Conservation (phyloP, 495 filamentous ascomycete species). For the Trypethelium eluteriae region DNA sequence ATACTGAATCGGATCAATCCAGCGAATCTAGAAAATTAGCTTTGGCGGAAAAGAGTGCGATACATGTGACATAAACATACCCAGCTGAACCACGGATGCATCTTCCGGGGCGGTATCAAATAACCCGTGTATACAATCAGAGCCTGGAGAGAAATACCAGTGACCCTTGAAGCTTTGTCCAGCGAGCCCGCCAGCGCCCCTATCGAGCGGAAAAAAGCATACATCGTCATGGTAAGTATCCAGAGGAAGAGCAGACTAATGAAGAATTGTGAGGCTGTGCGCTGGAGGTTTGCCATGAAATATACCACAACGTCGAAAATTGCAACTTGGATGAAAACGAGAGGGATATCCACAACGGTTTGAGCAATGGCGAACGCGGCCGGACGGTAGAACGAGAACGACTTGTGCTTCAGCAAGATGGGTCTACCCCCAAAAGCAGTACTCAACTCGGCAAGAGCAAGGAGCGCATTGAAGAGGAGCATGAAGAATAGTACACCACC, state of each 20-base stretch:
- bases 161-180: slow-evolving; percentile 75
- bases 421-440: slow-evolving; percentile 37
- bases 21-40: slow-evolving; percentile 39
- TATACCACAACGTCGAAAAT: slow-evolving; percentile 69
- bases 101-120: slow-evolving; percentile 60
- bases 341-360: slow-evolving; percentile 73
- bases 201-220: slow-evolving; percentile 64
- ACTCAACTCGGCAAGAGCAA: background rate
- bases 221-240: slow-evolving; percentile 39
- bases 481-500: slow-evolving; percentile 78
- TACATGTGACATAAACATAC: too few relatives aligned
- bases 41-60: too few relatives aligned
- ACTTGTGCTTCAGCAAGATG: slow-evolving; percentile 85
- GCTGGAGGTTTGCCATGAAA: slow-evolving; percentile 75
- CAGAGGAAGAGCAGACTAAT: slow-evolving; percentile 42
- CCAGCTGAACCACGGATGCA: slow-evolving; percentile 80
- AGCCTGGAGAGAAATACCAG: slow-evolving; percentile 72
- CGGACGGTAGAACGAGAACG: slow-evolving; percentile 89
- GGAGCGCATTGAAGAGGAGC: slow-evolving; percentile 63
- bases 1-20: slow-evolving; percentile 70
- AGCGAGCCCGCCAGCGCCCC: slow-evolving; percentile 71
- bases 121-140: slow-evolving; percentile 79
- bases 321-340: slow-evolving; percentile 47
- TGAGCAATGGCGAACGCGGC: slow-evolving; percentile 79
- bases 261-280: slow-evolving; percentile 59